Evolutionary conservation across 257 asterid genomes (phyloP).

Genomic region (Nicotiana undulata): DNA sequence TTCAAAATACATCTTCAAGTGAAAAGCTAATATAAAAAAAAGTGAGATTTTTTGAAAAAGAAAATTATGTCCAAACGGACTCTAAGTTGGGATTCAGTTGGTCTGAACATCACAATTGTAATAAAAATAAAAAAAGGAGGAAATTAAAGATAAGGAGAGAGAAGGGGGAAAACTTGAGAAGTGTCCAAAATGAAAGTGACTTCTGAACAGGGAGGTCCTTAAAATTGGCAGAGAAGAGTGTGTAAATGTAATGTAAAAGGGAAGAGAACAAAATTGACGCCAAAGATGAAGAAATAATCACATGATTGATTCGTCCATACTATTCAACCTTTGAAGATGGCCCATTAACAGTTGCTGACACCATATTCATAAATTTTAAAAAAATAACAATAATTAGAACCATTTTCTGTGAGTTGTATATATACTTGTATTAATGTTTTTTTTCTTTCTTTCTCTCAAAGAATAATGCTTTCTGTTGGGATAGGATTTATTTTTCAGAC

Average conservation of each 20-base stretch:
- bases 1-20: too few species aligned
- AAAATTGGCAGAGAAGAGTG: slow-evolving; percentile 19
- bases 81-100: too few species aligned
- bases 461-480: background rate
- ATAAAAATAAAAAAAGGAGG: too few species aligned
- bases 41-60: too few species aligned
- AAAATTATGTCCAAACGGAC: too few species aligned
- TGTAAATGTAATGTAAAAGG: slow-evolving; percentile 10
- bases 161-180: slow-evolving; percentile 13
- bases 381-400: background rate
- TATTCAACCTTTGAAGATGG: background rate
- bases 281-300: slow-evolving; percentile 19
- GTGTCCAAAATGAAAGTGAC: slow-evolving; percentile 27
- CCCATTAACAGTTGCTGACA: background rate
- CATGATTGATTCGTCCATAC: slow-evolving; percentile 27
- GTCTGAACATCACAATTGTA: too few species aligned
- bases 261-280: slow-evolving; percentile 15
- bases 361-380: background rate
- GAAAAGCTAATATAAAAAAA: too few species aligned
- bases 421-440: background rate
- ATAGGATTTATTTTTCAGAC: background rate
- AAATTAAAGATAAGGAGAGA: background rate
- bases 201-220: slow-evolving; percentile 32
- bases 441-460: background rate
- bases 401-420: background rate